Evolutionary conservation across 805 yeast genomes (phyloP), one percentile per base, ranked within the genome.

Genomic region (Wickerhamiella kurtzmanii): DNA sequence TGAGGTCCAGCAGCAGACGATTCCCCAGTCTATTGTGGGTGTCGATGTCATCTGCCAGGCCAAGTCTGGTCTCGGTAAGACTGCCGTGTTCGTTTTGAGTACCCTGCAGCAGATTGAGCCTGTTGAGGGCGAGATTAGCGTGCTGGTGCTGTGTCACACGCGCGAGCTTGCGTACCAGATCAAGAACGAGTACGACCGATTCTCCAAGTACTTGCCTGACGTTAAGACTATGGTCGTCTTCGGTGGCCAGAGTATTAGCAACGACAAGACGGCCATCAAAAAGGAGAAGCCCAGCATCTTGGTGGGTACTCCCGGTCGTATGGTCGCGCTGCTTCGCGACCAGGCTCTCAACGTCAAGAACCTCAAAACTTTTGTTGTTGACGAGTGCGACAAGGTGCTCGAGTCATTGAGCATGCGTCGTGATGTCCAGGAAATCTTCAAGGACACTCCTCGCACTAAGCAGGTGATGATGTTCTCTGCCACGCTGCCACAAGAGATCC

Each of bases 381-480:
- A 89, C 66, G 98, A 89, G 74, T 92, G 97, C 80, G 98, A 89
- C 73, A 87, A 88, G 71, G 97, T 89, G 48, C 76, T 89, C 66
- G 97, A 92, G 72, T 72, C 79, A 47, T 49, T 80, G 60, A 94
- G 82, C 60, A 89, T 89, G 98, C 84, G 98, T 75, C 81, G 95
- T 67, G 98, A 89, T 64, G 96, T 89, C 50, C 98, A 89, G 74
- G 97, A 89, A 64, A 83, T 92, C 55, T 89, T 92, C 79, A 81
- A 96, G 68, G 84, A 84, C 51, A 89, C 98, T 45, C 98, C 98
- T 56, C 94, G 84, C 69, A 95, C 89, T 66, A 89, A 89, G 70
- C 98, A 89, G 73, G 97, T 92, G 48, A 88, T 92, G 97, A 89
- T 89, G 96, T 89, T 89, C 69, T 83, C 95, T 51, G 98, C 98